Evolutionary conservation across 2,329 filamentous ascomycete species (phyloP), one percentile per base, ranked within the genome.

Genomic region (Colletotrichum tofieldiae): DNA sequence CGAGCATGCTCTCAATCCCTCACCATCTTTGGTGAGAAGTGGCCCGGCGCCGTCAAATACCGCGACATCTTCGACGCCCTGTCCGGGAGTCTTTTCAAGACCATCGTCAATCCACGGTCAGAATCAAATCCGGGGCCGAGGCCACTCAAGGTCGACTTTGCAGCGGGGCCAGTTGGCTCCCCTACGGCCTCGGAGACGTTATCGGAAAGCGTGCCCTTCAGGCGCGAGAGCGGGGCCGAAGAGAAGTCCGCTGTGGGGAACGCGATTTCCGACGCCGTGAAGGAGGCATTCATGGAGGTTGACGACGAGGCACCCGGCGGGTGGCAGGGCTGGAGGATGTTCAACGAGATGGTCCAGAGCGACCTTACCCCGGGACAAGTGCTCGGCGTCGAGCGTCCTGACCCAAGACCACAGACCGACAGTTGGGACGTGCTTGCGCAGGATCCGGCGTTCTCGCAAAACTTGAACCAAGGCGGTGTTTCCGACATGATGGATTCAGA

Each of bases 21-120:
- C 1, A 78, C 77, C 1, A 78, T 80, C 12, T 78, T 79, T n/a
- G 78, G 76, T 2, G 77, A 79, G 56, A 78, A 78, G 65, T 78
- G 77, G 72, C 73, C 73, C 2, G 76, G 76, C 2, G 78, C 78
- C 20, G 77, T 77, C 14, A 78, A 78, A 56, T 80, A 80, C 47
- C 75, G 78, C 37, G 77, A 79, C 52, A 75, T 78, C 11, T 78
- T 79, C 23, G 78, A 79, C 56, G 76, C 77, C 2, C 63, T 78
- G 9, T 76, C 75, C 1, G 75, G 73, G 3, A 76, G 75, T 35
- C 63, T 77, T 1, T 75, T 77, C 67, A 76, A 75, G 56, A 72
- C 72, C 12, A 72, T 77, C n/a, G 77, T 77, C 58, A 64, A 72
- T 11, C 74, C 71, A 1, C 32, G 7, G 1, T 3, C 29, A 5